phyloP scores from a whole-genome alignment of 2,329 filamentous ascomycete species.

The Pseudogymnoascus sp. region DNA sequence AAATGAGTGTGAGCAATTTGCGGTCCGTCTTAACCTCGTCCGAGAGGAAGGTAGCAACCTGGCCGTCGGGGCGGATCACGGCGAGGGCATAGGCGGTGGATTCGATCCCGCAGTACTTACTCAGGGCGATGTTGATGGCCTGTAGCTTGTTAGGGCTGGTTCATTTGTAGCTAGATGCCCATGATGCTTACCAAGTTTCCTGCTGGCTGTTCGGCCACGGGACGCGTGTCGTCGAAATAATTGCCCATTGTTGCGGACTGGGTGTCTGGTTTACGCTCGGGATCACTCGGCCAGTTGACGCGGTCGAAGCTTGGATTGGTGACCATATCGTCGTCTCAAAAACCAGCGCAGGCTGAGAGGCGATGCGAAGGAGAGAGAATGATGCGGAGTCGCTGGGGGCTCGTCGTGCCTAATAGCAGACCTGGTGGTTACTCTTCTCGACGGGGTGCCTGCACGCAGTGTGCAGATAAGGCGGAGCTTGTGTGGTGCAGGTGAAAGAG shows the following conservation, averaged over 20 bases:
- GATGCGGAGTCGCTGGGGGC: background rate
- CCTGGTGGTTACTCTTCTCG: background rate
- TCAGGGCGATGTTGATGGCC: background rate
- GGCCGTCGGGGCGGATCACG: background rate
- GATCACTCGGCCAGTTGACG: background rate
- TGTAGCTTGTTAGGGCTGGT: background rate
- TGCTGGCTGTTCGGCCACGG: background rate
- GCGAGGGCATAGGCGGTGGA: conserved; percentile 7
- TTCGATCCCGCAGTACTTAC: conserved; percentile 6
- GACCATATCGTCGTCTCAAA: background rate
- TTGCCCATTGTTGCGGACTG: background rate
- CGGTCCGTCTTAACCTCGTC: background rate
- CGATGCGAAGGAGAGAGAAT: background rate
- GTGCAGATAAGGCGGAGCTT: background rate
- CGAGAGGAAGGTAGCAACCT: conserved; percentile 1
- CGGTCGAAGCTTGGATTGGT: background rate
- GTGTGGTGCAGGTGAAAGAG: background rate
- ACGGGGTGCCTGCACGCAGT: background rate
- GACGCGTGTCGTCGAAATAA: background rate
- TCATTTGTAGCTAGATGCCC: background rate
- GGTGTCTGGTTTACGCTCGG: background rate
- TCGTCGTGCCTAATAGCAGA: background rate
- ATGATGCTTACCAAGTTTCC: background rate
- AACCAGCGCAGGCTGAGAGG: background rate
- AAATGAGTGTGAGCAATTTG: background rate